Base-by-base conservation (phyloP, 1,284 basidiomycete genomes). In the Rhodotorula glutinis region DNA sequence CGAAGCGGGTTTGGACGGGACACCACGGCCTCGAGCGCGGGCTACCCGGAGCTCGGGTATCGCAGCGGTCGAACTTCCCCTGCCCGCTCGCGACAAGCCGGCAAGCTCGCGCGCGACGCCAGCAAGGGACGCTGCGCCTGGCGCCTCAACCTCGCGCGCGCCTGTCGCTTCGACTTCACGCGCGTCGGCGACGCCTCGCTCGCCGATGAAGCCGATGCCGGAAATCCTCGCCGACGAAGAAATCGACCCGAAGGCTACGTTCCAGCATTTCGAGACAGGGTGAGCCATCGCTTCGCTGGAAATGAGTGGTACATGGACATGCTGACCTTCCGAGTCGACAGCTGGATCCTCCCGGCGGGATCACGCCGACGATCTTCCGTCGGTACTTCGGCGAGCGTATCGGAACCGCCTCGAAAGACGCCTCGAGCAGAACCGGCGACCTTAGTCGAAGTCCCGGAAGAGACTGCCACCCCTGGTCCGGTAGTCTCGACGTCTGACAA, bases 311-410 rank as follows among this genome's bases (percentile, higher is more conserved):
- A 25, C n/a, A 27, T 27, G n/a, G 27, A 3, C 47, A 51, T 27
- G 43, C 43, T 44, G 43, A 44, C 43, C 43, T 16, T 44, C 2
- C 9, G 3, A 27, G 14, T 13, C 3, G 2, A 14, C 58, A 72
- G 71, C 5, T 72, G 71, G 71, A 46, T 70, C 40, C 60, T 72
- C 14, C 70, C 70, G 11, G 67, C 66, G 30, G 70, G 70, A 2
- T 63, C 66, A 1, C 57, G 70, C 16, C 66, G 70, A 0, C 63
- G 66, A 51, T 33, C 53, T 19, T 58, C 41, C 21, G 41, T 46
- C 30, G 19, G n/a, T 33, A 16, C 27, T 3, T 23, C 44, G 11
- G 21, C 14, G 23, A 13, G 19, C 4, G 4, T 29, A 11, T 30
- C 57, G 4, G 44, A 9, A 4, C 41, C 27, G 21, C 52, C 59